Evolutionary conservation across 306 rosid genomes (phyloP).

Genomic region (Lathyrus tuberosus): DNA sequence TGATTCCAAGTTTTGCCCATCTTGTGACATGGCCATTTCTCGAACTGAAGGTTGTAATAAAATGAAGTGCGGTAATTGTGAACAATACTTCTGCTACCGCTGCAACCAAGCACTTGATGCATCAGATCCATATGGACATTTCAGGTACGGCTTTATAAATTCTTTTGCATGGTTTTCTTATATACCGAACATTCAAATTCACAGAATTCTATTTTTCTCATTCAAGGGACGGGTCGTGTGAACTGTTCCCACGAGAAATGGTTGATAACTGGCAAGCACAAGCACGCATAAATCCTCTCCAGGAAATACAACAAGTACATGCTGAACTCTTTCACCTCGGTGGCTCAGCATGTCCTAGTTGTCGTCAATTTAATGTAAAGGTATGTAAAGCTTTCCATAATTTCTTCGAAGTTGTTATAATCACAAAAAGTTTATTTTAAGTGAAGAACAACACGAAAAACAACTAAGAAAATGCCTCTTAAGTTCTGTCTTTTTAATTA

Average conservation of each 20-base stretch:
- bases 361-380: constrained; percentile 90
- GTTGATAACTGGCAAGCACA: constrained; percentile 66
- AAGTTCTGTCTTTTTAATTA: not conserved
- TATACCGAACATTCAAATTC: constrained; percentile 22
- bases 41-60: constrained; percentile 88
- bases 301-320: constrained; percentile 62
- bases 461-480: not conserved
- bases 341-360: constrained; percentile 65
- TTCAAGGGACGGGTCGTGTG: constrained; percentile 73
- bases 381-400: constrained; percentile 49
- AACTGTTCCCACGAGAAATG: constrained; percentile 72
- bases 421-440: not conserved
- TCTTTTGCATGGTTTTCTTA: constrained; percentile 33
- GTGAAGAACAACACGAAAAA: not conserved
- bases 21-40: constrained; percentile 83
- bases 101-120: constrained; percentile 73
- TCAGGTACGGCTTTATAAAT: constrained; percentile 51
- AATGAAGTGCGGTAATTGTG: constrained; percentile 85
- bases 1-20: constrained; percentile 84
- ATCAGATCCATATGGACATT: constrained; percentile 72
- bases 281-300: constrained; percentile 66
- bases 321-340: constrained; percentile 53
- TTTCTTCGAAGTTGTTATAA: not conserved
- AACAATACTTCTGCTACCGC: constrained; percentile 76
- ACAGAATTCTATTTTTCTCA: constrained; percentile 13